Evolutionary conservation across 129 eudicot species (phyloP).

Genomic region (Rutidosis leptorrhynchoides): DNA sequence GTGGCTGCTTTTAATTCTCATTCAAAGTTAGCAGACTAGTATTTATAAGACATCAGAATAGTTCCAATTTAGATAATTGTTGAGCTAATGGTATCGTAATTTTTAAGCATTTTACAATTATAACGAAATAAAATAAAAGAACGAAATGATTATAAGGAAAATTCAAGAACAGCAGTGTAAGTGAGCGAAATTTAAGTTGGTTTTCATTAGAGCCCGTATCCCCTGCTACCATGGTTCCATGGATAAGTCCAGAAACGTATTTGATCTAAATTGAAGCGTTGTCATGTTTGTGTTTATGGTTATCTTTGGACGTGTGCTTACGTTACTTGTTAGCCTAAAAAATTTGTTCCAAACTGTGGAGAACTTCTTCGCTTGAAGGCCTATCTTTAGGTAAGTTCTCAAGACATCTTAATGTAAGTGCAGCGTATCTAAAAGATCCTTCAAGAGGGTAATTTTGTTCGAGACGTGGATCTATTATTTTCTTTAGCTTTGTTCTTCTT

Average conservation of each 20-base stretch:
- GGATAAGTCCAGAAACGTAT: not conserved
- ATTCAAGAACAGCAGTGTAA: no score
- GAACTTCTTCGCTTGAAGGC: constrained; percentile 35
- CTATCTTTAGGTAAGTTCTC: not conserved
- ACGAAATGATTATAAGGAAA: no score
- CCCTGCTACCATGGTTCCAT: not conserved
- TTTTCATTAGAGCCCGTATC: no score
- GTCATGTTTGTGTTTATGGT: not conserved
- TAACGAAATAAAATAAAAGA: no score
- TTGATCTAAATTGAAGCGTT: not conserved
- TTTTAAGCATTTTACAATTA: no score
- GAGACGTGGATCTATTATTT: constrained; percentile 30
- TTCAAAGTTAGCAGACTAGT: no score
- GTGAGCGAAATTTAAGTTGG: no score
- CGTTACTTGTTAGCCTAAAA: not conserved
- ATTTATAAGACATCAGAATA: no score
- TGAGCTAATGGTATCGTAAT: no score
- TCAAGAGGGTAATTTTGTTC: constrained; percentile 10
- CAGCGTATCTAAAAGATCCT: constrained; percentile 10
- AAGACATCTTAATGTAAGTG: constrained; percentile 23
- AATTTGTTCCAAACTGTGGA: constrained; percentile 17
- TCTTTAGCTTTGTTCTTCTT: not conserved
- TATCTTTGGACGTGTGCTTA: not conserved
- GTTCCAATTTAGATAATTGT: no score
- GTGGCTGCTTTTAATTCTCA: no score